A percentile compares a stretch with the other conserved stretches of the same genome.
Conservation (phyloP, 2,329 filamentous ascomycete genomes). For the Torrubiella hemipterigena region DNA sequence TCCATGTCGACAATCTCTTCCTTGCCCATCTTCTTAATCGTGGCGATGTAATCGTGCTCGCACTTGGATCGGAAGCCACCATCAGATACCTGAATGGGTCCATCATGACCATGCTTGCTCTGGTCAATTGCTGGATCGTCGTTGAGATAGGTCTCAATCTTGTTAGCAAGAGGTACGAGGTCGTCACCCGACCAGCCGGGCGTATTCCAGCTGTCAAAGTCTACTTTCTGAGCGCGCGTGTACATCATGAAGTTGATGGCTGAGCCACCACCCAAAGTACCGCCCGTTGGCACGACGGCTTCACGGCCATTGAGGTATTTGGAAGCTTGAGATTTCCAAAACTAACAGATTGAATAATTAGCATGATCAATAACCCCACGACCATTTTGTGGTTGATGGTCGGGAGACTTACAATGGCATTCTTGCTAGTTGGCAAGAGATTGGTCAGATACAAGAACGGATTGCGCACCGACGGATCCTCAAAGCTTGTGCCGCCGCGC, state of each 20-base stretch:
- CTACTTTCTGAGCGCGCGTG: slow-evolving; percentile 13
- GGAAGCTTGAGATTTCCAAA: neutral
- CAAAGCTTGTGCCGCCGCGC: slow-evolving; percentile 13
- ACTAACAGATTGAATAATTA: neutral
- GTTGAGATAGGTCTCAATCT: slow-evolving; percentile 36
- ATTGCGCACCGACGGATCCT: slow-evolving; percentile 13
- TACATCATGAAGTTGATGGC: slow-evolving; percentile 21
- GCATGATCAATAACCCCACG: neutral
- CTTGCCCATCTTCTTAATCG: slow-evolving; percentile 31
- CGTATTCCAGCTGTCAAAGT: slow-evolving; percentile 40
- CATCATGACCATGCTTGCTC: slow-evolving; percentile 30
- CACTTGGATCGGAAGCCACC: slow-evolving; percentile 26
- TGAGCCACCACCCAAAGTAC: slow-evolving; percentile 18
- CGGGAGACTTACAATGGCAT: slow-evolving; percentile 4
- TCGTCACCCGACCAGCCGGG: slow-evolving; percentile 38
- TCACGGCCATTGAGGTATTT: slow-evolving; percentile 11
- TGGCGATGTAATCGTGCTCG: slow-evolving; percentile 33
- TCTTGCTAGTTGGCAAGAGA: slow-evolving; percentile 10
- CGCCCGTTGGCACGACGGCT: slow-evolving; percentile 12
- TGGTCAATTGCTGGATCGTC: slow-evolving; percentile 17
- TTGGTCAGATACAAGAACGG: slow-evolving; percentile 12
- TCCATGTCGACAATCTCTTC: slow-evolving; percentile 36
- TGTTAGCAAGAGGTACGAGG: slow-evolving; percentile 36
- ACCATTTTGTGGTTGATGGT: neutral
- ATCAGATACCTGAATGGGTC: slow-evolving; percentile 37